phyloP scores from a whole-genome alignment of 2,329 filamentous ascomycete species.

The Rugonectria rugulosa region DNA sequence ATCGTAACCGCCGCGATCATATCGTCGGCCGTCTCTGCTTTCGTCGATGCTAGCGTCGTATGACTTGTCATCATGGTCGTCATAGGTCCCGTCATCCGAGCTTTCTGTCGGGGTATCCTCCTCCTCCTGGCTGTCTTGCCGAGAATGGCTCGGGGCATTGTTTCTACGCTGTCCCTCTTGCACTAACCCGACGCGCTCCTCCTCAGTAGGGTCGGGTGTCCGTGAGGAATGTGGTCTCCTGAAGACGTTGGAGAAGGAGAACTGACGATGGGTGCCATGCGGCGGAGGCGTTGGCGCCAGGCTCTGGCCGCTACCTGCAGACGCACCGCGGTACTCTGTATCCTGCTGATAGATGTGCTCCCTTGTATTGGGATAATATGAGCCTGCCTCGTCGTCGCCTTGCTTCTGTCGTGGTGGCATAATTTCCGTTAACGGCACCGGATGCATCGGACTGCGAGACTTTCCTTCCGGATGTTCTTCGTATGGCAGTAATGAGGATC shows the following conservation, averaged over 20 bases:
- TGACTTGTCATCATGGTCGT: constrained; percentile 7
- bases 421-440: constrained; percentile 70
- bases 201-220: constrained; percentile 69
- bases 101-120: too few species aligned
- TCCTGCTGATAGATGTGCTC: constrained; percentile 57
- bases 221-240: constrained; percentile 45
- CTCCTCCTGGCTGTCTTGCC: constrained; percentile 1
- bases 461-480: constrained; percentile 51
- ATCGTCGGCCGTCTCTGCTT: neutral
- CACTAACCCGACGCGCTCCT: constrained; percentile 85
- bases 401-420: constrained; percentile 56
- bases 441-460: constrained; percentile 64
- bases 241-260: constrained; percentile 92
- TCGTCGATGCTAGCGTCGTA: neutral
- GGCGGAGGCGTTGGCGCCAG: constrained; percentile 68
- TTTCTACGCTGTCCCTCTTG: constrained; percentile 56
- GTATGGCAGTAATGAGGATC: constrained; percentile 41
- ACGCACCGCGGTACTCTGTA: constrained; percentile 59
- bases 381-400: constrained; percentile 50
- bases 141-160: neutral
- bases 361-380: constrained; percentile 48
- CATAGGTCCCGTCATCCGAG: neutral
- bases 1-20: constrained; percentile 2
- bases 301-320: constrained; percentile 51
- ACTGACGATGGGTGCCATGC: constrained; percentile 75